Evolutionary conservation across 129 eudicot genomes (phyloP).

Genomic region (Flaveria brownii): DNA sequence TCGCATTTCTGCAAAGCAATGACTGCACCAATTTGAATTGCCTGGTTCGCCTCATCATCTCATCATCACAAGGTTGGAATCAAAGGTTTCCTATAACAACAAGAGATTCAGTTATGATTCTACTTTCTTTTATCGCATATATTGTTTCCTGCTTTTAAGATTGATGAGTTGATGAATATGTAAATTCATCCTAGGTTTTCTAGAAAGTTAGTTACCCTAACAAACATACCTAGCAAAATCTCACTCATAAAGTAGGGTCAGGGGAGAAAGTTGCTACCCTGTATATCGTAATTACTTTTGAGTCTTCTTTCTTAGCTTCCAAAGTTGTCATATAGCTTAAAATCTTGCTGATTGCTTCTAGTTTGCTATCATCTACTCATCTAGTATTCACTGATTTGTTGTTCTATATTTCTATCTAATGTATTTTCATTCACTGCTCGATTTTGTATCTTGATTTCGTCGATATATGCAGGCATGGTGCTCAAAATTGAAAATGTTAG

Average conservation of each 20-base stretch:
- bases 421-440: background rate
- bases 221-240: too few species aligned
- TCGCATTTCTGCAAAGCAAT: conserved; percentile 26
- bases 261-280: conserved; percentile 36
- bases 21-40: conserved; percentile 30
- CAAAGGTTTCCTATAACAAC: conserved; percentile 33
- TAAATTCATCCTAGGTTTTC: conserved; percentile 56
- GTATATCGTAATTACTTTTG: conserved; percentile 41
- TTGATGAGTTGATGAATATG: conserved; percentile 52
- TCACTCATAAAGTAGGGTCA: too few species aligned
- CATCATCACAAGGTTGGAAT: conserved; percentile 30
- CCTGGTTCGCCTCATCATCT: conserved; percentile 41
- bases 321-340: conserved; percentile 27
- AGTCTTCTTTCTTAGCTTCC: conserved; percentile 17
- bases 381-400: conserved; percentile 27
- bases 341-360: conserved; percentile 29
- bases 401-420: background rate
- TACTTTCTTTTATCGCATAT: conserved; percentile 26
- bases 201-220: conserved; percentile 36
- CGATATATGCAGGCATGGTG: background rate
- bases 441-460: background rate
- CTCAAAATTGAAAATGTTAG: background rate
- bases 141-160: conserved; percentile 29
- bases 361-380: conserved; percentile 37
- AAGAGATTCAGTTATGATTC: conserved; percentile 34